These are phyloP conservation scores for Penicillium glabrum DNA, from an alignment of 2,329 filamentous ascomycete genomes.

Conservation along the genomic window DNA sequence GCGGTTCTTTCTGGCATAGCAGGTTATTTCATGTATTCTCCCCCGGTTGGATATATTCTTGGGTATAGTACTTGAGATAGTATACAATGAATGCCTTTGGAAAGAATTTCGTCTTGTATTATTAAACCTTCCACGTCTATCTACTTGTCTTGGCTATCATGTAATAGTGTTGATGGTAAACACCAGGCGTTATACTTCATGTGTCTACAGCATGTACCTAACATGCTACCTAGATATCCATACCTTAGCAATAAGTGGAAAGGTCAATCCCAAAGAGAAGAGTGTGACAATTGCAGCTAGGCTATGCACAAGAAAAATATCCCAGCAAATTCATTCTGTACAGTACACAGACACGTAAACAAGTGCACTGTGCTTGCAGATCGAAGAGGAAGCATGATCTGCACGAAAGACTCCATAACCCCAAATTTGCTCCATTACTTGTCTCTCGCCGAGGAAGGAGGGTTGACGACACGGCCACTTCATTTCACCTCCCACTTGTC, in stretches of 20 bases:
- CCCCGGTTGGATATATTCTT: slow-evolving; percentile 10
- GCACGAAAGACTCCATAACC: slow-evolving; percentile 24
- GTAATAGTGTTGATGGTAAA: not conserved
- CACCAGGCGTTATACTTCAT: no score
- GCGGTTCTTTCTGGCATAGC: slow-evolving; percentile 6
- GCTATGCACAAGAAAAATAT: slow-evolving; percentile 13
- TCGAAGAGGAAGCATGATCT: slow-evolving; percentile 10
- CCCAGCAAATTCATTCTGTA: slow-evolving; percentile 16
- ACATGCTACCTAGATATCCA: not conserved
- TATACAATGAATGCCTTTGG: slow-evolving; percentile 10
- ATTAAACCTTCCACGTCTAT: not conserved
- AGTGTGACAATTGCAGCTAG: slow-evolving; percentile 7
- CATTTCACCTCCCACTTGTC: not conserved
- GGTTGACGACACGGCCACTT: slow-evolving; percentile 1
- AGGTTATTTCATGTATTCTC: slow-evolving; percentile 9
- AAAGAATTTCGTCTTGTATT: not conserved
- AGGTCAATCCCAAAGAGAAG: slow-evolving; percentile 2
- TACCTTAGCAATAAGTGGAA: not conserved
- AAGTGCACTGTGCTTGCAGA: slow-evolving; percentile 17
- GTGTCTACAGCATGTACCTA: no score
- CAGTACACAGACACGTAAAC: slow-evolving; percentile 12
- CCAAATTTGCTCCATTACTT: slow-evolving; percentile 21
- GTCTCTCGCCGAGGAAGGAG: slow-evolving; percentile 1
- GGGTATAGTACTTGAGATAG: slow-evolving; percentile 2
- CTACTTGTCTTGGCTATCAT: no score